A percentile compares a stretch with the other conserved stretches of the same genome.
phyloP scores from a whole-genome alignment of 768 basidiomycete genomes.

The Tremella fuciformis region DNA sequence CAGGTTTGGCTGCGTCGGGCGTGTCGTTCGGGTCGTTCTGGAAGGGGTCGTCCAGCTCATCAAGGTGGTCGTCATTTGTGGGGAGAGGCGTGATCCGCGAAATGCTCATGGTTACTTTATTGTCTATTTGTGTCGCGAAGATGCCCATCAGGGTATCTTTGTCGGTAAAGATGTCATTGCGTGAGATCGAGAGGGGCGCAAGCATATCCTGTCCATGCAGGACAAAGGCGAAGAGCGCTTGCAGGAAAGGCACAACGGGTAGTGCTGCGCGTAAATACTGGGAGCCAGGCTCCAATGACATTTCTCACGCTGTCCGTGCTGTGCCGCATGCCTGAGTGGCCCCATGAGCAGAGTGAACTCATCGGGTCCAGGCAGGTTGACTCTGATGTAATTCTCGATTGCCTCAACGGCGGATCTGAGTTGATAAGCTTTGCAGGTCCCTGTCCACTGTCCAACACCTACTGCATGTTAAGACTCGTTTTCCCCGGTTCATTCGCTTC shows the following conservation, averaged over 20 bases:
- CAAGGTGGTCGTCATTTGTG: no score
- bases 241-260: constrained; percentile 1
- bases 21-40: background rate
- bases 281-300: background rate
- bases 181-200: constrained; percentile 1
- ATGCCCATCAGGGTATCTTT: background rate
- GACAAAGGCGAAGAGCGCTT: background rate
- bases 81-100: background rate
- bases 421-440: background rate
- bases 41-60: background rate
- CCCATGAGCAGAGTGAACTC: constrained; percentile 25
- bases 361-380: constrained; percentile 25
- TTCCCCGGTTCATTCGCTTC: background rate
- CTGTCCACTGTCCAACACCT: background rate
- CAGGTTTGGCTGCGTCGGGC: no score
- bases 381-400: constrained; percentile 25
- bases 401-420: constrained; percentile 9
- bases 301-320: constrained; percentile 19
- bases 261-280: background rate
- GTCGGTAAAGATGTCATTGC: background rate
- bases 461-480: background rate
- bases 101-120: background rate
- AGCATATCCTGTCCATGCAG: background rate
- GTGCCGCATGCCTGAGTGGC: constrained; percentile 24
- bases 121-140: constrained; percentile 2